Evolutionary conservation across 2,329 filamentous ascomycete species (phyloP).

Genomic region (Cercospora janseana): DNA sequence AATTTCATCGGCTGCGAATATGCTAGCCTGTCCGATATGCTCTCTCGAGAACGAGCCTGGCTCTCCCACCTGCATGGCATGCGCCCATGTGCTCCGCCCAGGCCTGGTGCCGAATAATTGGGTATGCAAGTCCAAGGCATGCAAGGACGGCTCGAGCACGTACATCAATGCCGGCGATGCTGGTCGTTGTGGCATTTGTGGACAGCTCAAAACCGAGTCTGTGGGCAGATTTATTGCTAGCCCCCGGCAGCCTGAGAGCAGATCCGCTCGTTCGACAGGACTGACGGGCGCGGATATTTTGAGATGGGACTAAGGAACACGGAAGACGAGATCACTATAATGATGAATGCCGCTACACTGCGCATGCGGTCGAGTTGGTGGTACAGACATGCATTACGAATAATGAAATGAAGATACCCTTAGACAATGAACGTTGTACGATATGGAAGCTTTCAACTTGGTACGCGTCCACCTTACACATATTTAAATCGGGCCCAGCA

Average conservation of each 20-base stretch:
- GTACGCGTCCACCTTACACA: no score
- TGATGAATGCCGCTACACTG: background rate
- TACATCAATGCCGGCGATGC: conserved; percentile 71
- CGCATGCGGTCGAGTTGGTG: background rate
- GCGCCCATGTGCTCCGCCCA: conserved; percentile 66
- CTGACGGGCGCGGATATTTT: conserved; percentile 33
- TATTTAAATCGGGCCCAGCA: no score
- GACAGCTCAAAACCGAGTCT: conserved; percentile 35
- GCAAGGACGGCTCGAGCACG: conserved; percentile 51
- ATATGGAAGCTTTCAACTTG: no score
- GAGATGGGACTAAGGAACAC: conserved; percentile 36
- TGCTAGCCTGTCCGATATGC: conserved; percentile 56
- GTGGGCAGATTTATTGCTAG: background rate
- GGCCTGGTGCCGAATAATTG: conserved; percentile 58
- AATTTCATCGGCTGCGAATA: conserved; percentile 34
- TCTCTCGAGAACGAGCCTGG: conserved; percentile 60
- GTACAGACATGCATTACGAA: no score
- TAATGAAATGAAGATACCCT: no score
- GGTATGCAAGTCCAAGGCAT: conserved; percentile 59
- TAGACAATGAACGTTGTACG: no score
- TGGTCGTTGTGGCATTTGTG: conserved; percentile 69
- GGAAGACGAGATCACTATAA: no score
- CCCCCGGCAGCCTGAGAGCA: background rate
- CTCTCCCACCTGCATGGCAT: conserved; percentile 63
- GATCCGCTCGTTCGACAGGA: conserved; percentile 21